A percentile compares a stretch with the other conserved stretches of the same genome.
These are phyloP conservation scores for Amphicarpaea edgeworthii DNA, from an alignment of 306 rosid species.

Conservation along the genomic window DNA sequence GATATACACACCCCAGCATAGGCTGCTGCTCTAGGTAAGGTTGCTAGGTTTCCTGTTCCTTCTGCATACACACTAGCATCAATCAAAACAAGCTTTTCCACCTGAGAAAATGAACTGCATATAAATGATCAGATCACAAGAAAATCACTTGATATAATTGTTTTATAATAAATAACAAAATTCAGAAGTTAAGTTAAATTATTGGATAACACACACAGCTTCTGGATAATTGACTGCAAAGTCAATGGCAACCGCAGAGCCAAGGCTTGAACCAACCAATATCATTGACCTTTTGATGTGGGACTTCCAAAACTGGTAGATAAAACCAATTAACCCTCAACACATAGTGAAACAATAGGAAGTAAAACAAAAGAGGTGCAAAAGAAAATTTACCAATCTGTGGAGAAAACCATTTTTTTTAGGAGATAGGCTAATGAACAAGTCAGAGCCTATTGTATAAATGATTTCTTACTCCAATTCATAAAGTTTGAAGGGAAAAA, in stretches of 20 bases:
- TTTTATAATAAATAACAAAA: not conserved
- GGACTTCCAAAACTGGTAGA: conserved; percentile 80
- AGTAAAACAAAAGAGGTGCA: not conserved
- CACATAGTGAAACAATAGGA: conserved; percentile 3
- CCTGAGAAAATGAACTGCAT: conserved; percentile 58
- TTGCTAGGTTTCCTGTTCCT: conserved; percentile 71
- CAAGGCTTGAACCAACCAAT: conserved; percentile 90
- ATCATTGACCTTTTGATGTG: conserved; percentile 73
- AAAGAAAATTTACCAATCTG: conserved; percentile 14
- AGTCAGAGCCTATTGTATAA: conserved; percentile 1
- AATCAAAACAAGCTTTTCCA: conserved; percentile 79
- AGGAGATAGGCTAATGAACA: conserved; percentile 12
- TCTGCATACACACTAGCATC: conserved; percentile 86
- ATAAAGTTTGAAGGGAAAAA: not conserved
- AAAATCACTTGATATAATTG: not conserved
- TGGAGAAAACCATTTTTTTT: conserved; percentile 20
- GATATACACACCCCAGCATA: conserved; percentile 71
- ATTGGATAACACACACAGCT: conserved; percentile 64
- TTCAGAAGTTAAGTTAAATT: conserved; percentile 2
- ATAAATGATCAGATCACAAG: conserved; percentile 11
- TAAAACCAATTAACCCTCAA: conserved; percentile 18
- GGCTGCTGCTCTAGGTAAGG: conserved; percentile 62
- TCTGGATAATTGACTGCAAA: conserved; percentile 78
- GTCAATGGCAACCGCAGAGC: conserved; percentile 89
- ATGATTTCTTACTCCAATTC: conserved; percentile 5